These are phyloP conservation scores for Leccinellum luteum DNA, from an alignment of 768 basidiomycete genomes.

Conservation along the genomic window DNA sequence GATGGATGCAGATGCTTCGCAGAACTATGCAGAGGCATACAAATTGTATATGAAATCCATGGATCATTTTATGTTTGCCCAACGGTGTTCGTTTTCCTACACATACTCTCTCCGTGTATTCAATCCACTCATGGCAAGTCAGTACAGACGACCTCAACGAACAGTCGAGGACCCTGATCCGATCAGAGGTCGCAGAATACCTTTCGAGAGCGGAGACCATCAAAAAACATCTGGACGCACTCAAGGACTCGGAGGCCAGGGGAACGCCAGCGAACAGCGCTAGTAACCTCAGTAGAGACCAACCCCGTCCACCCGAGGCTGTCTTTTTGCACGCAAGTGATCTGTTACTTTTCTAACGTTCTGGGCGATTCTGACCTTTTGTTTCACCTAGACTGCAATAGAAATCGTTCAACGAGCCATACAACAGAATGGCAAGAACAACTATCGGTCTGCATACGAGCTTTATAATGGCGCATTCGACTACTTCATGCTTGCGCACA, in stretches of 20 bases:
- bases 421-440: constrained; percentile 84
- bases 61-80: constrained; percentile 96
- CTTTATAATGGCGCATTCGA: constrained; percentile 90
- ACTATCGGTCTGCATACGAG: constrained; percentile 90
- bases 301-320: constrained; percentile 15
- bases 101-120: background rate
- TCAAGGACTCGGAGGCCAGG: background rate
- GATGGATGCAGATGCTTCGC: constrained; percentile 84
- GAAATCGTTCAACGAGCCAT: constrained; percentile 87
- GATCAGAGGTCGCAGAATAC: constrained; percentile 84
- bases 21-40: constrained; percentile 92
- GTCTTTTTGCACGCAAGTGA: constrained; percentile 17
- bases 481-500: constrained; percentile 95
- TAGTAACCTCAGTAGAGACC: background rate
- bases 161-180: constrained; percentile 80
- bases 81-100: constrained; percentile 63
- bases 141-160: constrained; percentile 77
- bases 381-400: constrained; percentile 57
- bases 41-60: constrained; percentile 89
- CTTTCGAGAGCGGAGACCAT: constrained; percentile 85
- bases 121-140: constrained; percentile 3
- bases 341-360: no score
- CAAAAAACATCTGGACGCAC: constrained; percentile 64
- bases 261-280: background rate
- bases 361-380: background rate